Percentiles rank a stretch among this genome's conserved stretches.
Evolutionary conservation across 2,329 filamentous ascomycete species (phyloP).

Genomic region (Ceratocystis colombiana): DNA sequence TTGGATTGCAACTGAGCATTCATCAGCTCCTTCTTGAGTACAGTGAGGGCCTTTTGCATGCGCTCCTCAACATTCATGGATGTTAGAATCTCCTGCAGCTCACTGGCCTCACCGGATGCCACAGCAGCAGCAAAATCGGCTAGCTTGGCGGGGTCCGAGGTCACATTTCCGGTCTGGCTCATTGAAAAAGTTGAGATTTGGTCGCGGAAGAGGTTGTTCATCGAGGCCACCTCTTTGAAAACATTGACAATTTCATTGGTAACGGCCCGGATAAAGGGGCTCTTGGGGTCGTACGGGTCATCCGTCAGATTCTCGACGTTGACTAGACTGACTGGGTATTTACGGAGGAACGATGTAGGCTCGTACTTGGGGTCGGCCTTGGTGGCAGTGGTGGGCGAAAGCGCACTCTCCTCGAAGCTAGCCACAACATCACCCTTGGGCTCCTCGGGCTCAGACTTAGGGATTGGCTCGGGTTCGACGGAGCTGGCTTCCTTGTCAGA

Average conservation of each 20-base stretch:
- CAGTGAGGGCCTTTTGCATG: slow-evolving; percentile 79
- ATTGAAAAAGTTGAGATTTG: slow-evolving; percentile 96
- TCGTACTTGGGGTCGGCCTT: slow-evolving; percentile 55
- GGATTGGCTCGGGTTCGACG: slow-evolving; percentile 49
- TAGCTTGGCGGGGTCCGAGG: slow-evolving; percentile 85
- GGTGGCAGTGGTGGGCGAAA: slow-evolving; percentile 42
- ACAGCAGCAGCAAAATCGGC: slow-evolving; percentile 96
- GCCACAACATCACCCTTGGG: slow-evolving; percentile 91
- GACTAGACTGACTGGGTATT: slow-evolving; percentile 85
- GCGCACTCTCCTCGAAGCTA: slow-evolving; percentile 79
- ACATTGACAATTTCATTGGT: slow-evolving; percentile 98
- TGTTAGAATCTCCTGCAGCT: slow-evolving; percentile 83
- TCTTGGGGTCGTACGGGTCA: slow-evolving; percentile 82
- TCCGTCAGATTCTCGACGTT: slow-evolving; percentile 90
- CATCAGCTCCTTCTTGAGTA: slow-evolving; percentile 97
- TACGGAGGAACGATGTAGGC: slow-evolving; percentile 80
- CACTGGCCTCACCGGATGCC: slow-evolving; percentile 81
- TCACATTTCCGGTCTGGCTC: slow-evolving; percentile 89
- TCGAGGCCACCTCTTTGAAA: slow-evolving; percentile 89
- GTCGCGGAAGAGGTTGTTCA: slow-evolving; percentile 92
- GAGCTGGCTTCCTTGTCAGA: slow-evolving; percentile 40
- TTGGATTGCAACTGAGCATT: slow-evolving; percentile 95
- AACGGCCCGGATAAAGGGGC: slow-evolving; percentile 76
- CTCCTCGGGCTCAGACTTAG: slow-evolving; percentile 53
- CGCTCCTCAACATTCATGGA: slow-evolving; percentile 86